Percentiles rank a stretch among this genome's conserved stretches.
phyloP scores from a whole-genome alignment of 306 rosid species.

The Amphicarpaea edgeworthii region DNA sequence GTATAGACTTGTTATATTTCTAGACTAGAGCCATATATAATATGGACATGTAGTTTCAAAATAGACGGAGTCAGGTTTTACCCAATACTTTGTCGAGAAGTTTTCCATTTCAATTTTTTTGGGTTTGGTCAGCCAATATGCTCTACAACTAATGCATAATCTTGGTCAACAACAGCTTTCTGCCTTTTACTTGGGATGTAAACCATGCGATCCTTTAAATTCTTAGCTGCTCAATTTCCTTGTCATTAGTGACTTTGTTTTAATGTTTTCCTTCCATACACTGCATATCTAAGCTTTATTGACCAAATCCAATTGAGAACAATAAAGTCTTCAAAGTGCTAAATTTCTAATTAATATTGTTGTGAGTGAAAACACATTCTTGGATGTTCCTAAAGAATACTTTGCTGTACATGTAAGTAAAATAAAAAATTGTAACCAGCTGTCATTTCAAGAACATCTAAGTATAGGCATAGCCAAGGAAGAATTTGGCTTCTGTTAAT shows the following conservation, averaged over 20 bases:
- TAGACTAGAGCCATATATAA: too few species aligned
- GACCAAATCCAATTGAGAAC: not conserved
- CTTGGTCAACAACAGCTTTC: not conserved
- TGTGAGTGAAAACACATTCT: not conserved
- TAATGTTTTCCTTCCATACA: not conserved
- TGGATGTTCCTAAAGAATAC: too few species aligned
- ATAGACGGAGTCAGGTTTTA: too few species aligned
- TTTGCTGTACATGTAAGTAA: too few species aligned
- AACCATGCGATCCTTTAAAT: not conserved
- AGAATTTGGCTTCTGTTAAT: too few species aligned
- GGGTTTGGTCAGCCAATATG: not conserved
- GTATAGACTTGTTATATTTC: not conserved
- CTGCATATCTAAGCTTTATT: not conserved
- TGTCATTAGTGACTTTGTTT: constrained; percentile 8
- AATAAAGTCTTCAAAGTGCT: not conserved
- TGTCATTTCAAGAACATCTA: too few species aligned
- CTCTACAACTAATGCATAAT: not conserved
- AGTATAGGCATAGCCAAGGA: too few species aligned
- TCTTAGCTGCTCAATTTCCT: constrained; percentile 25
- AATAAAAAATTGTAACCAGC: too few species aligned
- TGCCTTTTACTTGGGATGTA: constrained; percentile 26
- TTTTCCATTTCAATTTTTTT: not conserved
- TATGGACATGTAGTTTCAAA: too few species aligned
- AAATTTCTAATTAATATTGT: not conserved
- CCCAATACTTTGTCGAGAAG: not conserved